Base-by-base conservation (phyloP, 176 grass and related monocot genomes). In the Triticum urartu region DNA sequence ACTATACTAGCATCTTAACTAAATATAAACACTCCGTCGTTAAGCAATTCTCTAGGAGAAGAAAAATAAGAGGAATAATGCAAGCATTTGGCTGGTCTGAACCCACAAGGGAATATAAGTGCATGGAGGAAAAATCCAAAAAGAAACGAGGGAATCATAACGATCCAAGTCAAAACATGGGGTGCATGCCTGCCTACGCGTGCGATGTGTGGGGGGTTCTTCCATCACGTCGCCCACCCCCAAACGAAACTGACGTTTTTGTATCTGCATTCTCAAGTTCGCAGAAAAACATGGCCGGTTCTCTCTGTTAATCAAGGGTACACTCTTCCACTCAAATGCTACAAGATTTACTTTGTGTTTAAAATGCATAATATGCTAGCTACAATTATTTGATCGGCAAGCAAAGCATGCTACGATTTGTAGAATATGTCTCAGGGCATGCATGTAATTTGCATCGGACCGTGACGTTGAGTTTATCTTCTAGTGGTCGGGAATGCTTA, bases 91-190 rank as follows among this genome's bases (percentile, higher is more conserved):
- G 78, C 14, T 83, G 22, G 14, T 34, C 25, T 79, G 43, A 40
- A 45, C 13, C 32, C 56, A 7, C 7, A n/a, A 80, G 6, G 36
- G 85, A 85, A 88, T 88, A 84, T 63, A 32, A 14, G 17, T 42
- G 11, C n/a, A 42, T 15, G 32, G 9, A 88, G 75, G 39, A 91
- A 87, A 88, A 15, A 56, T 82, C 81, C 84, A 88, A 85, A 88
- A 81, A 78, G 73, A 81, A 71, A 32, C 13, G 76, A 18, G 62
- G 33, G 89, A 64, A 85, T 84, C 81, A 64, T 71, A 71, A 81
- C 86, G 20, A 85, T 74, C 81, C 77, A 81, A 64, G 61, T 68
- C 81, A 81, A 85, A 89, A 77, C 86, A 85, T 67, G 64, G 76
- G 48, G 3, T 26, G 86, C 89, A 88, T 79, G 72, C 64, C 12